Conservation (phyloP, 2,329 filamentous ascomycete species). For the Penicillium occitanis region DNA sequence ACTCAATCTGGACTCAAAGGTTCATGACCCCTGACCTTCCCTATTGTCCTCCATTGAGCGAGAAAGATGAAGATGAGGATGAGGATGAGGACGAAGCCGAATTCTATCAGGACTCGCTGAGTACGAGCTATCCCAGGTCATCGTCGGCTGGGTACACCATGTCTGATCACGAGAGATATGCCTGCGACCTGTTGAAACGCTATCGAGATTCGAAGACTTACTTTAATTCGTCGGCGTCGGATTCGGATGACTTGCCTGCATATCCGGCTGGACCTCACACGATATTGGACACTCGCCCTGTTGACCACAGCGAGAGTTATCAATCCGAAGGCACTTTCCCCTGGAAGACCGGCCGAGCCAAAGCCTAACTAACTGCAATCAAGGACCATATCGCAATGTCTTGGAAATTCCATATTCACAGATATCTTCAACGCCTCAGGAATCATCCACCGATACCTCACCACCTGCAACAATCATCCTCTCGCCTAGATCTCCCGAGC, state of each 20-base stretch:
- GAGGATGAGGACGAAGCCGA: not conserved
- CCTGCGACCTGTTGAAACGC: not conserved
- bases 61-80: not conserved
- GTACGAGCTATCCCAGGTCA: constrained; percentile 1
- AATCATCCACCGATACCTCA: not conserved
- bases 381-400: not conserved
- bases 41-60: not conserved
- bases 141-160: not conserved
- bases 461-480: not conserved
- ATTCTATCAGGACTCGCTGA: not conserved
- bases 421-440: not conserved
- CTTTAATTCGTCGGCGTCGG: not conserved
- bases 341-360: not conserved
- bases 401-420: not conserved
- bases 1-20: constrained; percentile 7
- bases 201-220: constrained; percentile 6
- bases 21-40: not conserved
- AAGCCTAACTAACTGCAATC: not conserved
- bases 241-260: not conserved
- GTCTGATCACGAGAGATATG: not conserved
- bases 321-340: not conserved
- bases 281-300: not conserved
- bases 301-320: not conserved
- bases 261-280: not conserved
- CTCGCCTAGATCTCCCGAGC: not conserved